Evolutionary conservation across 208 protist genomes (phyloP), one percentile per base, ranked within the genome.

Genomic region (Trypanosoma mega): DNA sequence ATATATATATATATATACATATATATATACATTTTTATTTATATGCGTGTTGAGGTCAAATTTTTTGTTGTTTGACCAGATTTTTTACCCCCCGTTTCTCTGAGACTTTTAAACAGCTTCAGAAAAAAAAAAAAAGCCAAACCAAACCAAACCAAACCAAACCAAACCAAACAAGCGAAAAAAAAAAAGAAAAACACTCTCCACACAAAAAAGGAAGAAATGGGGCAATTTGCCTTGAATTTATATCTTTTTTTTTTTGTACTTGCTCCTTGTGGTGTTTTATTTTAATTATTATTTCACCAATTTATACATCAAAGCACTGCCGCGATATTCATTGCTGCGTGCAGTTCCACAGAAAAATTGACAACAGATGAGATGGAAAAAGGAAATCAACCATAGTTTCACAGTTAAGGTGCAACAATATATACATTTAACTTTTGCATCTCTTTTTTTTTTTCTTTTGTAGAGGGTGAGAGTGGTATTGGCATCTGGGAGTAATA

Each of bases 371-470:
- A n/a, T n/a, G n/a, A n/a, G n/a, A n/a, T n/a, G n/a, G n/a, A n/a
- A n/a, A n/a, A n/a, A n/a, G n/a, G n/a, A n/a, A n/a, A 27, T 53
- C 48, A 31, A 9, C 23, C 34, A 36, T 14, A 14, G 16, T n/a
- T 9, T 53, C 7, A 20, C 34, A 11, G 45, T 49, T 20, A 11
- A 49, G 45, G 16, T 11, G 8, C 23, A 12, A 49, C 18, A 23
- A 49, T 20, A 49, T 49, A 49, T 20, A 26, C 18, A 20, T 26
- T 20, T 23, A 11, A 49, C 18, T 49, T 49, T 49, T n/a, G 18
- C 26, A 36, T 56, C 26, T 33, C 11, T 56, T 56, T 56, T 56
- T 20, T 20, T 56, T 56, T 56, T 56, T 43, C 8, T 56, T 56
- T 33, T 56, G 16, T 56, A 8, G n/a, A 12, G 8, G n/a, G 45